phyloP scores from a whole-genome alignment of 2,329 filamentous ascomycete genomes.

The Sphaerulina musiva region DNA sequence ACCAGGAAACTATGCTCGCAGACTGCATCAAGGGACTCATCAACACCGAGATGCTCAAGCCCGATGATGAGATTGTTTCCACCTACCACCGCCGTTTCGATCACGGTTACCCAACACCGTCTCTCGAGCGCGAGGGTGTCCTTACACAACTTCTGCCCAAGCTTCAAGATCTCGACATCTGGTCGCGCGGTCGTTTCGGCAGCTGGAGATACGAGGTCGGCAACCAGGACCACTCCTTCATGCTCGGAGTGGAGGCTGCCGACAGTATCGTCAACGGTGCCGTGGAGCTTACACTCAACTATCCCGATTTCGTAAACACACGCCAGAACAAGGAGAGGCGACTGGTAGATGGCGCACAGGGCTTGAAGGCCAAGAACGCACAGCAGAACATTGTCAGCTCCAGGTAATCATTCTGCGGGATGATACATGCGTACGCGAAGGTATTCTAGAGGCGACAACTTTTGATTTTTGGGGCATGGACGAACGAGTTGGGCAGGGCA shows the following conservation, averaged over 20 bases:
- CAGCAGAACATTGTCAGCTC: slow-evolving; percentile 11
- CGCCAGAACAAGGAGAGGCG: slow-evolving; percentile 61
- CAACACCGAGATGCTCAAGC: slow-evolving; percentile 94
- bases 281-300: slow-evolving; percentile 88
- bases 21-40: slow-evolving; percentile 94
- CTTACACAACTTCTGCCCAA: slow-evolving; percentile 88
- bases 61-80: slow-evolving; percentile 89
- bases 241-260: slow-evolving; percentile 89
- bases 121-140: slow-evolving; percentile 89
- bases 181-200: slow-evolving; percentile 92
- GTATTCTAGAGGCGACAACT: neutral
- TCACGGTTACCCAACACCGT: slow-evolving; percentile 94
- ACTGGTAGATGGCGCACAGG: slow-evolving; percentile 55
- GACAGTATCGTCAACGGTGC: slow-evolving; percentile 86
- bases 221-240: slow-evolving; percentile 97
- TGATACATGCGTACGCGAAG: neutral
- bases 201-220: slow-evolving; percentile 97
- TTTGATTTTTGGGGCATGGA: neutral
- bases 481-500: neutral
- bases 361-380: slow-evolving; percentile 42
- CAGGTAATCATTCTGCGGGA: neutral
- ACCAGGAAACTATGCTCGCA: slow-evolving; percentile 73
- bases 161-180: slow-evolving; percentile 85
- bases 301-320: slow-evolving; percentile 89
- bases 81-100: slow-evolving; percentile 98